Percentiles rank a stretch among this genome's conserved stretches.
Evolutionary conservation across 1,139 yeast genomes (phyloP).

Genomic region (Hemisphaericaspora lyxosophila): DNA sequence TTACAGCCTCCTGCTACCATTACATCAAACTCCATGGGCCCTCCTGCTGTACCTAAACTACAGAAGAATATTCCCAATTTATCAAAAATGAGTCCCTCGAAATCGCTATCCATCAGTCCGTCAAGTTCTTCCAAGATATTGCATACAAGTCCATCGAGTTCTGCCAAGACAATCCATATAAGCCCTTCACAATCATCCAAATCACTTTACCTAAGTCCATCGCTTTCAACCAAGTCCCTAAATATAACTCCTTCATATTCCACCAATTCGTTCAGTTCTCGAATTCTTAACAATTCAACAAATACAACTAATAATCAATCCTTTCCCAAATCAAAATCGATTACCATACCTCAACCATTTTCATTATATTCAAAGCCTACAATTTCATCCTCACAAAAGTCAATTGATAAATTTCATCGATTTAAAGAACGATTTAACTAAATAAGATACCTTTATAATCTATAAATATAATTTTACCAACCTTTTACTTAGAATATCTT

Average conservation of each 20-base stretch:
- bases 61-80: slow-evolving; percentile 10
- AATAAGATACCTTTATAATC: not conserved
- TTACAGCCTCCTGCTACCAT: slow-evolving; percentile 10
- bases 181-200: slow-evolving; percentile 7
- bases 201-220: slow-evolving; percentile 4
- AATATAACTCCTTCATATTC: slow-evolving; percentile 6
- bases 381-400: slow-evolving; percentile 46
- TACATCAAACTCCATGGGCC: too few species aligned
- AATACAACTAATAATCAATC: slow-evolving; percentile 4
- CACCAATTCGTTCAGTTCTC: slow-evolving; percentile 1
- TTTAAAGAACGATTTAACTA: slow-evolving; percentile 31
- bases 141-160: slow-evolving; percentile 4
- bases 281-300: slow-evolving; percentile 8
- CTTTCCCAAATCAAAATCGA: slow-evolving; percentile 13
- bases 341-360: slow-evolving; percentile 24
- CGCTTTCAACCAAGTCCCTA: slow-evolving; percentile 3
- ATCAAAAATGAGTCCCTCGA: slow-evolving; percentile 12
- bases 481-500: slow-evolving; percentile 31
- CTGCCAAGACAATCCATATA: slow-evolving; percentile 1
- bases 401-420: slow-evolving; percentile 29
- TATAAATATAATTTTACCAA: not conserved
- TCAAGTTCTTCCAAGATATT: not conserved
- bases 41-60: slow-evolving; percentile 17
- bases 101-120: slow-evolving; percentile 1
- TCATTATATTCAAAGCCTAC: slow-evolving; percentile 44